phyloP scores from a whole-genome alignment of 2,329 filamentous ascomycete species.

The Colletotrichum sp. region DNA sequence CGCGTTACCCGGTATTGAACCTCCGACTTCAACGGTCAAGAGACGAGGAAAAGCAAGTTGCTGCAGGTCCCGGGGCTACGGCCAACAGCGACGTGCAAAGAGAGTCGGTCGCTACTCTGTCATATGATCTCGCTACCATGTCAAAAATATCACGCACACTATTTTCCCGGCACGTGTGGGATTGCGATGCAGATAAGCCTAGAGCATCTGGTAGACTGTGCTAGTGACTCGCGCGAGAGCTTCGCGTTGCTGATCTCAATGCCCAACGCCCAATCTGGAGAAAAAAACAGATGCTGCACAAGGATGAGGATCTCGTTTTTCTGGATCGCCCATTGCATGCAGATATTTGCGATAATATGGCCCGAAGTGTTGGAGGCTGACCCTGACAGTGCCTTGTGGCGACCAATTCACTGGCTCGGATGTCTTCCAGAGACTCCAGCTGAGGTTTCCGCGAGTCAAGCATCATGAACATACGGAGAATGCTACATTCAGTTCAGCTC shows the following conservation, averaged over 20 bases:
- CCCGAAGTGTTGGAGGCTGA: neutral
- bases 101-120: neutral
- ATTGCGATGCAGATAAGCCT: neutral
- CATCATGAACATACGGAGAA: neutral
- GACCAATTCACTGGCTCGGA: neutral
- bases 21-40: neutral
- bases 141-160: neutral
- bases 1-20: neutral
- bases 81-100: neutral
- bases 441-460: conserved; percentile 1
- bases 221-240: neutral
- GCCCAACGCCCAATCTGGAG: conserved; percentile 6
- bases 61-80: neutral
- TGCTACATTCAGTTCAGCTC: neutral
- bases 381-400: neutral
- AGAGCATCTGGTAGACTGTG: neutral
- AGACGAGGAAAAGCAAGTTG: neutral
- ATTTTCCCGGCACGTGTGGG: neutral
- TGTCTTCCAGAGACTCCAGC: neutral
- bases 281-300: neutral
- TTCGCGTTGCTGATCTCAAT: conserved; percentile 7
- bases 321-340: neutral
- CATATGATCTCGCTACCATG: neutral
- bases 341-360: neutral
- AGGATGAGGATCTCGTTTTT: neutral